Conservation (phyloP, 2,329 filamentous ascomycete species). For the Aspergillus tanneri region DNA sequence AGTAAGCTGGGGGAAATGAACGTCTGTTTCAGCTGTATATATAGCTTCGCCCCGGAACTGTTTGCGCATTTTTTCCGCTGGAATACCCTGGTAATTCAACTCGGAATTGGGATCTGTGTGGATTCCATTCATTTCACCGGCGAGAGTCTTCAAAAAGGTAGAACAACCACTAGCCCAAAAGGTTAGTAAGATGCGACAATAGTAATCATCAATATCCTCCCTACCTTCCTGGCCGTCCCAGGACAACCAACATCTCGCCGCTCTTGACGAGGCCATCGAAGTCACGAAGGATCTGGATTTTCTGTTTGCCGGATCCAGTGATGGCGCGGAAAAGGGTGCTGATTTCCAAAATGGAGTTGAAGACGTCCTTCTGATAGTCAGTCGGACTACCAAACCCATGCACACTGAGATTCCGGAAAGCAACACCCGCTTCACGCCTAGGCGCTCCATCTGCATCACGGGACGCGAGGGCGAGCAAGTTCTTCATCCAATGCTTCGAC, state of each 20-base stretch:
- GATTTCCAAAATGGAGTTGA: constrained; percentile 39
- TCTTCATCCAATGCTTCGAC: constrained; percentile 48
- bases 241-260: constrained; percentile 59
- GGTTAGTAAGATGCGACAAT: constrained; percentile 6
- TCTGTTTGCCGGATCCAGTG: constrained; percentile 39
- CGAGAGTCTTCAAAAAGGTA: constrained; percentile 82
- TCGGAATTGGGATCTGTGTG: constrained; percentile 67
- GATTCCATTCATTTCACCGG: constrained; percentile 80
- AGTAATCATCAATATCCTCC: neutral
- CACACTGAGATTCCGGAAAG: constrained; percentile 67
- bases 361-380: constrained; percentile 61
- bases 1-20: constrained; percentile 75
- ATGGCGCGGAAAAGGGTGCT: constrained; percentile 34
- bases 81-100: constrained; percentile 72
- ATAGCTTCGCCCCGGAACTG: constrained; percentile 80
- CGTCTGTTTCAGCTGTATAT: constrained; percentile 81
- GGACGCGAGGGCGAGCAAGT: constrained; percentile 46
- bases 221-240: constrained; percentile 50
- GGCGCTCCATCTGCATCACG: constrained; percentile 55
- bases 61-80: constrained; percentile 58
- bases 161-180: constrained; percentile 58
- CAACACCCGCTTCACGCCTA: constrained; percentile 60
- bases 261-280: constrained; percentile 64
- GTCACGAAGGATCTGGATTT: constrained; percentile 61
- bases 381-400: constrained; percentile 66